These are phyloP conservation scores for Oryza officinalis DNA, from an alignment of 176 grass and related monocot genomes.

Conservation along the genomic window DNA sequence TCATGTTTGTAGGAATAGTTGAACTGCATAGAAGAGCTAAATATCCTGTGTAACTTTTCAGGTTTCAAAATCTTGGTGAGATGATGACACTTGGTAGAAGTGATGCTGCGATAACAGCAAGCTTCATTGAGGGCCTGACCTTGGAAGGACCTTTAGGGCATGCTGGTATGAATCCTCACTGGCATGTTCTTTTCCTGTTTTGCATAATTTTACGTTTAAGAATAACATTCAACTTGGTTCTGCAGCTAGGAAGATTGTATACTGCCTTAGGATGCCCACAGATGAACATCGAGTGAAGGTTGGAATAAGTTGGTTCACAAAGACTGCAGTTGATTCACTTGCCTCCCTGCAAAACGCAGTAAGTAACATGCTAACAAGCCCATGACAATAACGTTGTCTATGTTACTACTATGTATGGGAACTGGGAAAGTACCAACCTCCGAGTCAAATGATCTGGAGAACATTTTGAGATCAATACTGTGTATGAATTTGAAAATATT, in stretches of 20 bases:
- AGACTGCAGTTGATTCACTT: constrained; percentile 67
- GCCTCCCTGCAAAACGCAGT: constrained; percentile 72
- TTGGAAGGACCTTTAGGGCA: constrained; percentile 90
- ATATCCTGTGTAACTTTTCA: constrained; percentile 29
- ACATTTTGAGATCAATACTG: not conserved
- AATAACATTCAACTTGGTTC: not conserved
- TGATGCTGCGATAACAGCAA: constrained; percentile 77
- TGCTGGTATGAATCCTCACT: constrained; percentile 54
- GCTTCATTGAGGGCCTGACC: constrained; percentile 88
- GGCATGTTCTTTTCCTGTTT: not conserved
- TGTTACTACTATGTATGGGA: not conserved
- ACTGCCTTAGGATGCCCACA: constrained; percentile 89
- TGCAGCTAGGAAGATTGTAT: constrained; percentile 89
- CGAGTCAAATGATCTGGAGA: not conserved
- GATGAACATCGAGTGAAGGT: constrained; percentile 90
- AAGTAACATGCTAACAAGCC: constrained; percentile 51
- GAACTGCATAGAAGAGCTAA: not conserved
- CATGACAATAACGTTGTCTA: constrained; percentile 29
- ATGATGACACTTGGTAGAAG: constrained; percentile 95
- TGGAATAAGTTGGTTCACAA: constrained; percentile 88
- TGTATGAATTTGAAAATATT: not conserved
- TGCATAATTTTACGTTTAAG: not conserved
- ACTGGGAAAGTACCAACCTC: not conserved
- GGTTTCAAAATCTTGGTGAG: constrained; percentile 97
- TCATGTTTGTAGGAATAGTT: not conserved